phyloP scores from a whole-genome alignment of 441 rosid genomes.

The Mallotus japonicus region DNA sequence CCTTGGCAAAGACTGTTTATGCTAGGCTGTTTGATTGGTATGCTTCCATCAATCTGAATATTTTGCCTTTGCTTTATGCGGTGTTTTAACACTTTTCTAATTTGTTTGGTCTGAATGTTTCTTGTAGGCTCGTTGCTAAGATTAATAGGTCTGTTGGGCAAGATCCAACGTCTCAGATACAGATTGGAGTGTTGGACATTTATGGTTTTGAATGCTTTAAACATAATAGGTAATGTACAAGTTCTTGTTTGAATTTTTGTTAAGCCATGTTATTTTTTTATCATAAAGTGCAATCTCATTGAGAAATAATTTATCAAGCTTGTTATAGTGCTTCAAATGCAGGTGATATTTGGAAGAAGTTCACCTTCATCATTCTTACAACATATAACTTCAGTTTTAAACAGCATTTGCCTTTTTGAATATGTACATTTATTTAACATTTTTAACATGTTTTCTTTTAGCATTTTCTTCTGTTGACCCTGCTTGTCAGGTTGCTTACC shows the following conservation, averaged over 20 bases:
- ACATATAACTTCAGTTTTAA: background rate
- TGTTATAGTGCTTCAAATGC: conserved; percentile 2
- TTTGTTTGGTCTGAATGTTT: conserved; percentile 22
- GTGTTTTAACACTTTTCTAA: conserved; percentile 17
- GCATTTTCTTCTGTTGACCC: background rate
- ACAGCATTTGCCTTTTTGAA: background rate
- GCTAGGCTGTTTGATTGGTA: conserved; percentile 96
- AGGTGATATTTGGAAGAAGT: background rate
- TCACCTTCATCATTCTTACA: background rate
- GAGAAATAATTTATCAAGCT: background rate
- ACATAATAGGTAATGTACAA: conserved; percentile 61
- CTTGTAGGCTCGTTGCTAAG: conserved; percentile 83
- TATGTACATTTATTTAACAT: background rate
- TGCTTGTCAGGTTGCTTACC: background rate
- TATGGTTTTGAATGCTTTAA: conserved; percentile 96
- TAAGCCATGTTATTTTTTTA: background rate
- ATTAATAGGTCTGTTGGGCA: conserved; percentile 90
- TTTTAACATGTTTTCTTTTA: background rate
- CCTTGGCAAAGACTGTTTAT: conserved; percentile 91
- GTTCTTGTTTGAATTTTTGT: background rate
- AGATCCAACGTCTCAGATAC: conserved; percentile 62
- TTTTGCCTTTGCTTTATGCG: conserved; percentile 12
- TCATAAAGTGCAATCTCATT: background rate
- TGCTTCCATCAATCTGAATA: conserved; percentile 19
- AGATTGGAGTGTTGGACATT: conserved; percentile 92